Base-by-base conservation (phyloP, 192 early-diverging fungal species). In the Linnemannia hyalina region DNA sequence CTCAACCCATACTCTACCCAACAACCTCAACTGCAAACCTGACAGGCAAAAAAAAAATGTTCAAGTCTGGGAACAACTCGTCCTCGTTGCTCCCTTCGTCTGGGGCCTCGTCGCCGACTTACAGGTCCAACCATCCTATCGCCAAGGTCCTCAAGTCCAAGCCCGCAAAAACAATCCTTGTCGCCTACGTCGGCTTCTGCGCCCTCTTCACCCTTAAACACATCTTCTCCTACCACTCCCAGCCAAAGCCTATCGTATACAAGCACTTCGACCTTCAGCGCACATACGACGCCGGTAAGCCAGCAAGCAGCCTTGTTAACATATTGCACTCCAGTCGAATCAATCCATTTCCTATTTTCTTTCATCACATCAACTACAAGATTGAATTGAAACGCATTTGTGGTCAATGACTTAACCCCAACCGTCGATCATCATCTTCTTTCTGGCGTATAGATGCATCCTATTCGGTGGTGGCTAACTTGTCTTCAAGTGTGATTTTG, bases 391-490 rank as follows among this genome's bases (percentile, higher is more conserved):
- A 22, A 0, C 18, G 20, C 49, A 3, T 0, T 6, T 22, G 49
- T 52, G 49, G 18, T 52, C 49, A 52, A 4, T 52, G 49, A 18
- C 15, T 6, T 52, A 20, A 52, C 5, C 0, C 49, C 49, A 52
- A 52, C 49, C 49, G 22, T 52, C 49, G 35, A 35, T 35, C 49
- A 5, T 52, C 49, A 20, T 22, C 49, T 6, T 52, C 16, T 20
- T 52, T 22, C 49, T 52, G 44, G 44, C 44, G 11, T 5, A 4
- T 74, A 86, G 84, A 86, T 36, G 36, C 76, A 20, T 63, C 84
- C 7, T 86, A 86, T 65, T 86, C 84, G 8, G 76, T 86, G 29
- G 84, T 86, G 8, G 80, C 84, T 4, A 63, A 86, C 13, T 47
- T 86, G 18, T 78, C 84, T 13, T 63, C 84, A 0, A 70, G 72